These are phyloP conservation scores for Glycine latifolia DNA, from an alignment of 306 rosid genomes.

Conservation along the genomic window DNA sequence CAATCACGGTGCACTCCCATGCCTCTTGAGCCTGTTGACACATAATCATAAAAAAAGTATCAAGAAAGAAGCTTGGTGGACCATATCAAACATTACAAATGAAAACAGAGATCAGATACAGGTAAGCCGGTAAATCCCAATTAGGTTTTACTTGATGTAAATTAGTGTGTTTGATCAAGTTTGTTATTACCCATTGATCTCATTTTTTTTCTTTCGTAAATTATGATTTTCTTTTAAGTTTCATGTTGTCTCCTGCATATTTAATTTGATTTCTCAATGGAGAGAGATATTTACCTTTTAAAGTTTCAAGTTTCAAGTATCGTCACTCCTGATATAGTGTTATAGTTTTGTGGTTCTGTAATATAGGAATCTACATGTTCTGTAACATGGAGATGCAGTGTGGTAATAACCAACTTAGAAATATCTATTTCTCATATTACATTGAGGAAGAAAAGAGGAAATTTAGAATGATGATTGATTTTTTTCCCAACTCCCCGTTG, in stretches of 20 bases:
- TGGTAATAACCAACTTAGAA: background rate
- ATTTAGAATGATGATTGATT: slow-evolving; percentile 3
- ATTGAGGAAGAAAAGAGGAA: too few relatives aligned
- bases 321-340: background rate
- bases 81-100: too few relatives aligned
- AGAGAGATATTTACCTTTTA: background rate
- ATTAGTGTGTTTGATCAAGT: background rate
- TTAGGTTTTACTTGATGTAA: slow-evolving; percentile 1
- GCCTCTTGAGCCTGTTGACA: slow-evolving; percentile 52
- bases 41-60: too few relatives aligned
- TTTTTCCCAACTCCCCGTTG: too few relatives aligned
- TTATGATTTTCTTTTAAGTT: background rate
- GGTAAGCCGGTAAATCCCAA: slow-evolving; percentile 53
- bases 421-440: background rate
- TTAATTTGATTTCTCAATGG: slow-evolving; percentile 7
- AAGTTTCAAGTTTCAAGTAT: background rate
- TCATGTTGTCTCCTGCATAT: background rate
- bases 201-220: too few relatives aligned
- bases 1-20: slow-evolving; percentile 76
- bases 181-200: background rate
- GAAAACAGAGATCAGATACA: slow-evolving; percentile 74
- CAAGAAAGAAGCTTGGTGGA: too few relatives aligned
- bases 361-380: background rate
- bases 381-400: background rate
- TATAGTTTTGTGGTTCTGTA: slow-evolving; percentile 1